Evolutionary conservation across 352 stramenopile species (phyloP).

Genomic region (Globisporangium echinulatum): DNA sequence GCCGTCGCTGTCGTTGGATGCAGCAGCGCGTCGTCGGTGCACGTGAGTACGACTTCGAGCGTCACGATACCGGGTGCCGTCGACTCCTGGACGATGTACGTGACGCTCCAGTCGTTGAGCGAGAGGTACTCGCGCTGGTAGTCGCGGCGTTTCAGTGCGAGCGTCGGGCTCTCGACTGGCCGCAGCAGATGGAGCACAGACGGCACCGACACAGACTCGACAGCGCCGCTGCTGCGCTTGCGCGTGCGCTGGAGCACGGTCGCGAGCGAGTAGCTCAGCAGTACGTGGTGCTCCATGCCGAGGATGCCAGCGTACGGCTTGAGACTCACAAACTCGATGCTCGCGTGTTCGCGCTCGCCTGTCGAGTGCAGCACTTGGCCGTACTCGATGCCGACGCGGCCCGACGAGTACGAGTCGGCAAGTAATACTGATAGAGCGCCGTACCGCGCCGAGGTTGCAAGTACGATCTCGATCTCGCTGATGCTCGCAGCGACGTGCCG

Average conservation of each 20-base stretch:
- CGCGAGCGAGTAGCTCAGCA: constrained; percentile 56
- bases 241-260: constrained; percentile 54
- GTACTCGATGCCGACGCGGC: constrained; percentile 36
- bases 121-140: constrained; percentile 33
- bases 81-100: constrained; percentile 64
- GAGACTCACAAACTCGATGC: constrained; percentile 43
- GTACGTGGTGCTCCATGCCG: constrained; percentile 40
- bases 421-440: constrained; percentile 38
- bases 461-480: constrained; percentile 43
- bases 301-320: constrained; percentile 23
- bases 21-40: constrained; percentile 22
- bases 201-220: constrained; percentile 27
- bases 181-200: constrained; percentile 65
- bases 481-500: constrained; percentile 42
- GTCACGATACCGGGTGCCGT: constrained; percentile 23
- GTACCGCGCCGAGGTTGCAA: constrained; percentile 28
- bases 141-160: constrained; percentile 26
- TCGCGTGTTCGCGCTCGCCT: constrained; percentile 57
- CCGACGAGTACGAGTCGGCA: constrained; percentile 33
- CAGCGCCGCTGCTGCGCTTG: constrained; percentile 26
- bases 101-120: constrained; percentile 45
- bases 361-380: constrained; percentile 44
- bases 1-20: neutral
- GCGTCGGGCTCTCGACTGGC: constrained; percentile 27
- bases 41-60: constrained; percentile 61